These are phyloP conservation scores for Breynia disticha DNA, from an alignment of 441 rosid species.

Conservation along the genomic window DNA sequence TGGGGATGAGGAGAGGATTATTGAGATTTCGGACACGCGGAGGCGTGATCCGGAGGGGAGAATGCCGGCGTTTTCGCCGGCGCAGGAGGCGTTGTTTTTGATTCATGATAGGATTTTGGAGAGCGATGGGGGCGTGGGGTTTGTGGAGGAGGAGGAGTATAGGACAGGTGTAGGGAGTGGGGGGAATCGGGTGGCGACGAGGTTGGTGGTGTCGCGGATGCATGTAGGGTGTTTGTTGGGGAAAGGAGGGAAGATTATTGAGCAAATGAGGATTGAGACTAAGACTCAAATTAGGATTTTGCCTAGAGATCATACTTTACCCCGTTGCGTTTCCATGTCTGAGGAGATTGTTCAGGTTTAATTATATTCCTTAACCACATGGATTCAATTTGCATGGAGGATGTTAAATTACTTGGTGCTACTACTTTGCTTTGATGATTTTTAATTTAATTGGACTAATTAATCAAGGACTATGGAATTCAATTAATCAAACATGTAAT, in stretches of 20 bases:
- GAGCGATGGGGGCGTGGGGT: conserved; percentile 47
- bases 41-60: conserved; percentile 89
- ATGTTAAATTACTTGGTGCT: too few relatives aligned
- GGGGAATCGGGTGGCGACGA: conserved; percentile 57
- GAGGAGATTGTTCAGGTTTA: conserved; percentile 96
- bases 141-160: conserved; percentile 52
- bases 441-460: too few relatives aligned
- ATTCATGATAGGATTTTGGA: conserved; percentile 86
- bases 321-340: conserved; percentile 70
- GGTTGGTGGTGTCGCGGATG: conserved; percentile 79
- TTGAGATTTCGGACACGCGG: conserved; percentile 84
- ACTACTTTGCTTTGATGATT: not conserved
- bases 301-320: conserved; percentile 72
- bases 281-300: conserved; percentile 96
- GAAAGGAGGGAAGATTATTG: conserved; percentile 93
- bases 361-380: not conserved
- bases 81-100: conserved; percentile 78
- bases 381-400: not conserved
- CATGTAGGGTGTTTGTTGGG: conserved; percentile 95
- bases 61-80: conserved; percentile 82
- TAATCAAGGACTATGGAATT: too few relatives aligned
- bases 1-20: conserved; percentile 83
- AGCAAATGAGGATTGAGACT: conserved; percentile 97
- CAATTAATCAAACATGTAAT: too few relatives aligned
- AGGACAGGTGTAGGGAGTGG: conserved; percentile 37